phyloP scores from a whole-genome alignment of 495 filamentous ascomycete species.

The Peziza echinospora region DNA sequence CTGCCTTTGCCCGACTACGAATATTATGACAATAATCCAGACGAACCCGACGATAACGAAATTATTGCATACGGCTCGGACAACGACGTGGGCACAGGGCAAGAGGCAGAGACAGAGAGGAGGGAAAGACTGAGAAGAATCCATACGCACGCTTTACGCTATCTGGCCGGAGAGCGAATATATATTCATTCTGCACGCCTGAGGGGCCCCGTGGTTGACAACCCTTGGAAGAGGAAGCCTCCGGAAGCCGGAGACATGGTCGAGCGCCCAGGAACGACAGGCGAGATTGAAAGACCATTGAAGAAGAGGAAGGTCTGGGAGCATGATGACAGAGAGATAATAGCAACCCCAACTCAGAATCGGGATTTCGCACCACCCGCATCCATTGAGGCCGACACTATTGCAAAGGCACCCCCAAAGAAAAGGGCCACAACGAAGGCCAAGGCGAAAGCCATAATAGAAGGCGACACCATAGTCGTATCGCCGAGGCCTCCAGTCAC shows the following conservation, averaged over 20 bases:
- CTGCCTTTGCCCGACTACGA: not conserved
- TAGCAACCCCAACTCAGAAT: conserved; percentile 3
- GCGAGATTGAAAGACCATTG: no score
- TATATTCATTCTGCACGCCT: conserved; percentile 16
- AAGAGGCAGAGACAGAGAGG: not conserved
- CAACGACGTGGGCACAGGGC: not conserved
- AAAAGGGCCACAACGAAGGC: no score
- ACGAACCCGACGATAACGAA: not conserved
- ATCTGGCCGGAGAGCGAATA: conserved; percentile 12
- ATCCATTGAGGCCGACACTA: no score
- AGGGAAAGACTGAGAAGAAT: not conserved
- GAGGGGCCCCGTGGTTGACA: conserved; percentile 14
- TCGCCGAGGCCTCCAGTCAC: no score
- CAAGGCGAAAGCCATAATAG: no score
- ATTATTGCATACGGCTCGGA: not conserved
- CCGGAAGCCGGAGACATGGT: conserved; percentile 2
- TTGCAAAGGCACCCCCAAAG: no score
- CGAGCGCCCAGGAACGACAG: no score
- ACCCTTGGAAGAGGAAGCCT: conserved; percentile 14
- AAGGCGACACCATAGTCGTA: no score
- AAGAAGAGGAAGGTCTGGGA: conserved; percentile 6
- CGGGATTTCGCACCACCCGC: no score
- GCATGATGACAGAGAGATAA: conserved; percentile 6
- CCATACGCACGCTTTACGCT: conserved; percentile 8
- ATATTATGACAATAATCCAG: not conserved